A percentile compares a stretch with the other conserved stretches of the same genome.
phyloP scores from a whole-genome alignment of 495 filamentous ascomycete genomes.

The Tuber calosporum region DNA sequence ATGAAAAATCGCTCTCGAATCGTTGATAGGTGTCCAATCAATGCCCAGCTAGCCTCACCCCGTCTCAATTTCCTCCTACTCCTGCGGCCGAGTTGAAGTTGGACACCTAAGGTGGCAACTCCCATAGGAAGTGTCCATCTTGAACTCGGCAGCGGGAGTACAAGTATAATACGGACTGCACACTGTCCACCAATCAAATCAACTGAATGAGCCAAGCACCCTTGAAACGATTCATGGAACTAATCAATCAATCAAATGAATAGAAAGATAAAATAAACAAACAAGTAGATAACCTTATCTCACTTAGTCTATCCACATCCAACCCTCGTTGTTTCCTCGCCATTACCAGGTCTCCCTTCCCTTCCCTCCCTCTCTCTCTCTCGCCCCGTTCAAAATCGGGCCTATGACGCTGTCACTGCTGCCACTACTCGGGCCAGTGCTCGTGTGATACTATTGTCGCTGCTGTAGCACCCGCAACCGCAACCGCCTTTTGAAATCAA shows the following conservation, averaged over 20 bases:
- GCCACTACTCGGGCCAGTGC: too few species aligned
- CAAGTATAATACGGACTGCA: too few species aligned
- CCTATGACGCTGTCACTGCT: neutral
- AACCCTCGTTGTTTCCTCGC: neutral
- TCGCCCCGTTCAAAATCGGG: neutral
- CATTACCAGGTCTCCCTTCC: neutral
- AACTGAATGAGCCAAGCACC: neutral
- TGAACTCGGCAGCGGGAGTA: too few species aligned
- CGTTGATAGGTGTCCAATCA: neutral
- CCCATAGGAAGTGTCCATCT: too few species aligned
- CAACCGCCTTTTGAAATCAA: neutral
- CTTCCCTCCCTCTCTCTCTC: neutral
- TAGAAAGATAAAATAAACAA: neutral
- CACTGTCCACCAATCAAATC: neutral
- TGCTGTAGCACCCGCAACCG: neutral
- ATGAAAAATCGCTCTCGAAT: neutral
- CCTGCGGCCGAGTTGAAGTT: too few species aligned
- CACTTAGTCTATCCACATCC: neutral
- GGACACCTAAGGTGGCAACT: too few species aligned
- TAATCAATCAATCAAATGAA: neutral
- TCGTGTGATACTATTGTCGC: too few species aligned
- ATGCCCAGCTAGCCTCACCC: neutral
- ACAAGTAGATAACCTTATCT: neutral
- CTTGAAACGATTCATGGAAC: neutral
- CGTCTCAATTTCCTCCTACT: too few species aligned